phyloP scores from a whole-genome alignment of 805 yeast genomes.

The Torulaspora indica region DNA sequence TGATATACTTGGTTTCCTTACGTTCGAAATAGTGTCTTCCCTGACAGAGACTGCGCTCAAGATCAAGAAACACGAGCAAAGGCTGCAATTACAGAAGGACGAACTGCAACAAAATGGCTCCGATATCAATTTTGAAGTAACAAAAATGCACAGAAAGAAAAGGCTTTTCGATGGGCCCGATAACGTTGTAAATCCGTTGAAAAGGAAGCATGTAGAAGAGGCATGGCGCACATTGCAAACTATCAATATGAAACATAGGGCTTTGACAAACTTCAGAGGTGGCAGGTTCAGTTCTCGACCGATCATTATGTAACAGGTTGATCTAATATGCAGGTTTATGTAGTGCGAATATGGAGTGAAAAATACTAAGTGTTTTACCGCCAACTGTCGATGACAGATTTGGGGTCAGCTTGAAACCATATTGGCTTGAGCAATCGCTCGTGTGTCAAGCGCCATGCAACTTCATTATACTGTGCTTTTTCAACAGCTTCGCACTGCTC shows the following conservation, averaged over 20 bases:
- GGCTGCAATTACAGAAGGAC: slow-evolving; percentile 39
- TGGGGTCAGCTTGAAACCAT: slow-evolving; percentile 28
- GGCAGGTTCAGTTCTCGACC: slow-evolving; percentile 37
- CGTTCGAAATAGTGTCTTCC: slow-evolving; percentile 94
- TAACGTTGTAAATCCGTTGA: slow-evolving; percentile 69
- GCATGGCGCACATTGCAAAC: slow-evolving; percentile 81
- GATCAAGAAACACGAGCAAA: slow-evolving; percentile 66
- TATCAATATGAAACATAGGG: slow-evolving; percentile 51
- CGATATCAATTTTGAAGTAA: slow-evolving; percentile 38
- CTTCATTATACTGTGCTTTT: slow-evolving; percentile 18
- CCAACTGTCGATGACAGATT: slow-evolving; percentile 23
- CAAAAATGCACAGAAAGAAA: slow-evolving; percentile 45
- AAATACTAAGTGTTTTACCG: slow-evolving; percentile 4
- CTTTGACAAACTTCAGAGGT: slow-evolving; percentile 65
- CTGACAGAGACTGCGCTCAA: slow-evolving; percentile 86
- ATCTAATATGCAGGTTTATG: slow-evolving; percentile 1
- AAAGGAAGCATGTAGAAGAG: slow-evolving; percentile 77
- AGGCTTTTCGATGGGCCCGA: slow-evolving; percentile 85
- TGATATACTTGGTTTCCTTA: slow-evolving; percentile 89
- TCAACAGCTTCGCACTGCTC: slow-evolving; percentile 13
- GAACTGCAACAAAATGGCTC: slow-evolving; percentile 35
- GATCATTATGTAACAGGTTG: slow-evolving; percentile 31
- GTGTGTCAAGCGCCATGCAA: slow-evolving; percentile 19
- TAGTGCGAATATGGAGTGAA: not conserved
- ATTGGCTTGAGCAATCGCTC: slow-evolving; percentile 23